Conservation (phyloP, 306 rosid species). For the Prunus armeniaca region DNA sequence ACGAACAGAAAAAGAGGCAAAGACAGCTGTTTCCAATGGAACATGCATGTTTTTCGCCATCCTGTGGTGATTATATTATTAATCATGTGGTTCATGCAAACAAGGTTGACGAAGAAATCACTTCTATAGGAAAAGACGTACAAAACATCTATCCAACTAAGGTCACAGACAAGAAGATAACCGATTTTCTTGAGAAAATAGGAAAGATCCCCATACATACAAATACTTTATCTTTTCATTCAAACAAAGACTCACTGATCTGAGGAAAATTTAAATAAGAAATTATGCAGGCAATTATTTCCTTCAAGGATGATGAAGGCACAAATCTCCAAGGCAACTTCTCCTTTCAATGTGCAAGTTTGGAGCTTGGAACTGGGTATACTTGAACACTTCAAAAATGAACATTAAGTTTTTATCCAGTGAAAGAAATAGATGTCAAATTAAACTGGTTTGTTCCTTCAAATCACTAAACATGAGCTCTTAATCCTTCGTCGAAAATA, state of each 20-base stretch:
- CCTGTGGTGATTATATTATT: no score
- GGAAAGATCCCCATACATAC: background rate
- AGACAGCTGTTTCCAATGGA: background rate
- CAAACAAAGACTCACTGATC: background rate
- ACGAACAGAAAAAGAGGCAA: background rate
- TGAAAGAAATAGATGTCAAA: background rate
- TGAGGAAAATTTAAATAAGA: background rate
- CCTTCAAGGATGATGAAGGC: background rate
- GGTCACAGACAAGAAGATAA: background rate
- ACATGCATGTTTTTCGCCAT: background rate
- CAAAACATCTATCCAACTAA: background rate
- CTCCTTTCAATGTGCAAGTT: background rate
- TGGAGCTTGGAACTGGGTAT: background rate
- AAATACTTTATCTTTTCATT: background rate
- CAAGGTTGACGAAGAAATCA: background rate
- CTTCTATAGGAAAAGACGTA: background rate
- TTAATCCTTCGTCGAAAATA: slow-evolving; percentile 8
- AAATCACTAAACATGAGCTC: background rate
- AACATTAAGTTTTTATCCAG: background rate
- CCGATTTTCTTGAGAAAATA: background rate
- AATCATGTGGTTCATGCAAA: background rate
- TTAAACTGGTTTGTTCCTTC: background rate
- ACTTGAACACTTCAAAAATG: background rate
- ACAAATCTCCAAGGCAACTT: background rate
- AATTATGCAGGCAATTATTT: background rate